Evolutionary conservation across 306 rosid species (phyloP).

Genomic region (Rubus idaeus): DNA sequence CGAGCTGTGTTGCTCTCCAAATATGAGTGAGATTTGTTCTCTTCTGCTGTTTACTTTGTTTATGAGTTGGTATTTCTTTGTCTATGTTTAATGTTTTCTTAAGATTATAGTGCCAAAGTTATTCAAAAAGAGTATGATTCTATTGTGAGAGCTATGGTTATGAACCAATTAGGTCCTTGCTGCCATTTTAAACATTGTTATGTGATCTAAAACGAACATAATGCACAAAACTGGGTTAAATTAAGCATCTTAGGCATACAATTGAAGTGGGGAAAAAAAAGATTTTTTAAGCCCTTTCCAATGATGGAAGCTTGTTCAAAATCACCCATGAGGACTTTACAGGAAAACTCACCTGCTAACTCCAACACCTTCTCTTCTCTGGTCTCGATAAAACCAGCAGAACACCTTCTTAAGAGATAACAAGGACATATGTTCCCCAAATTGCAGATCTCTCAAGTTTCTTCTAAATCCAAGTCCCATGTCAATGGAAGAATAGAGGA

Average conservation of each 20-base stretch:
- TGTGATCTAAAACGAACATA: background rate
- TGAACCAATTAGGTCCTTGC: background rate
- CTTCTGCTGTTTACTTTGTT: background rate
- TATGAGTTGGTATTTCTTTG: background rate
- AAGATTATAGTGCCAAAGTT: background rate
- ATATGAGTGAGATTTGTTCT: conserved; percentile 54
- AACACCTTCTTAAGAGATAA: too few relatives aligned
- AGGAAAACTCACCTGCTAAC: too few relatives aligned
- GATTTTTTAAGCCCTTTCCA: background rate
- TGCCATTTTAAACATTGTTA: background rate
- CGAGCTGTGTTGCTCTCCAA: conserved; percentile 85
- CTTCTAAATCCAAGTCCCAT: too few relatives aligned
- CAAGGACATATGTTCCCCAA: too few relatives aligned
- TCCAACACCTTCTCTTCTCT: too few relatives aligned
- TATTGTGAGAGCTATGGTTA: background rate
- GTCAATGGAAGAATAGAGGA: background rate
- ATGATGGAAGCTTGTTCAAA: too few relatives aligned
- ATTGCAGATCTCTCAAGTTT: background rate
- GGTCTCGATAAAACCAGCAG: too few relatives aligned
- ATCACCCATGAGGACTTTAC: background rate
- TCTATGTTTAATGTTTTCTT: background rate
- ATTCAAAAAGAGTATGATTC: background rate
- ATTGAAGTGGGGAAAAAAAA: background rate
- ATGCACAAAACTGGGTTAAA: too few relatives aligned
- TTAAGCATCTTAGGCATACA: background rate